Evolutionary conservation across 805 yeast species (phyloP), one percentile per base, ranked within the genome.

Genomic region (Maudiozyma turicensis): DNA sequence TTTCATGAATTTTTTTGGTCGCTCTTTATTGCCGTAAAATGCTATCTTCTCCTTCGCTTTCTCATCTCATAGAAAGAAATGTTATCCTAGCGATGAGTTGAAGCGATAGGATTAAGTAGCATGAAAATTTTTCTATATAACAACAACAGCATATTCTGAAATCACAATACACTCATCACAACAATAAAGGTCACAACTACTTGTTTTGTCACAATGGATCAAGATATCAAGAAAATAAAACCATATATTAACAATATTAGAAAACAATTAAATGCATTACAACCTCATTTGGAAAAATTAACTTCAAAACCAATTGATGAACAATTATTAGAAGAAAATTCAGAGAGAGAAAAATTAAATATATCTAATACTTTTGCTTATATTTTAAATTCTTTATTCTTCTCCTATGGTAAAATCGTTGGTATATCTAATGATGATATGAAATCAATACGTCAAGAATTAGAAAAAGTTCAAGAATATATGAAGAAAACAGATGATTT

Each of bases 401-500:
- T 64, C 46, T 52, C 61, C 1, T 58, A 59, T 45, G 57, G 58
- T 60, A 65, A 65, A 46, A 49, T 65, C 8, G 46, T 55, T 15
- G 50, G 52, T 28, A 55, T 54, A 31, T 20, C 28, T 10, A 35
- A 33, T 14, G 60, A 58, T 39, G 63, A 64, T 31, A 45, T 58
- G 49, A 40, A 52, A 6, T 81, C 83, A 2, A 76, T 88, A 20
- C 79, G 82, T 81, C 68, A 68, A 32, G 95, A 85, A 58, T 68
- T 86, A 47, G 72, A 70, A 7, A 71, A 89, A 52, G 82, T 86
- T 40, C 84, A 83, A 61, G 59, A 72, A n/a, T 84, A 82, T 54
- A 82, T 84, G 80, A 73, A 73, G 38, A 73, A 80, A 58, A 72
- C 77, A 37, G 78, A 55, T 42, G 52, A 50, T 34, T 44, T 48